Evolutionary conservation across 805 yeast species (phyloP).

Genomic region (Starmerella lactis-condensi): DNA sequence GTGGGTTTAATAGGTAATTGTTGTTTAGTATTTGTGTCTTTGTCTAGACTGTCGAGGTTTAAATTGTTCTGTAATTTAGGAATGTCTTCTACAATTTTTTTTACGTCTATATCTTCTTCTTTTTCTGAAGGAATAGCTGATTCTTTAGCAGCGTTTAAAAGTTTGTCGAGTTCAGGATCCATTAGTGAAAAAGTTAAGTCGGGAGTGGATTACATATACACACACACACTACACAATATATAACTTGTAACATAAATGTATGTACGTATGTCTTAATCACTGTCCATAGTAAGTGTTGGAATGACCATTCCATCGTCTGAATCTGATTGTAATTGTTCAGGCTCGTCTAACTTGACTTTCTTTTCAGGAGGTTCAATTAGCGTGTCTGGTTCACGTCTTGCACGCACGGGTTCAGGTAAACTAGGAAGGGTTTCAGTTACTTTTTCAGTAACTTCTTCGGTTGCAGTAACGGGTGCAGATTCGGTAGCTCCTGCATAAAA

Average conservation of each 20-base stretch:
- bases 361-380: constrained; percentile 7
- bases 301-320: constrained; percentile 16
- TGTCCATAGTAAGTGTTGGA: constrained; percentile 15
- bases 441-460: constrained; percentile 1
- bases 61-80: constrained; percentile 3
- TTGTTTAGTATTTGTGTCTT: too few species aligned
- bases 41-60: too few species aligned
- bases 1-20: too few species aligned
- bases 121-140: background rate
- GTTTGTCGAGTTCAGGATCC: constrained; percentile 9
- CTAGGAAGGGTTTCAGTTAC: too few species aligned
- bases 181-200: constrained; percentile 1
- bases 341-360: constrained; percentile 2
- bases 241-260: background rate
- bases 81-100: constrained; percentile 5
- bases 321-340: too few species aligned
- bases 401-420: too few species aligned
- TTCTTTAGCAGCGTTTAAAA: constrained; percentile 8
- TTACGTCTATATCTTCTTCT: background rate
- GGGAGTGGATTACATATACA: background rate
- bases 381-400: too few species aligned
- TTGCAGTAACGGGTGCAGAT: background rate
- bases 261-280: constrained; percentile 7
- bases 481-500: background rate
- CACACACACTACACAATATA: background rate